Base-by-base conservation (phyloP, 208 protist genomes). In the Crithidia bombi region DNA sequence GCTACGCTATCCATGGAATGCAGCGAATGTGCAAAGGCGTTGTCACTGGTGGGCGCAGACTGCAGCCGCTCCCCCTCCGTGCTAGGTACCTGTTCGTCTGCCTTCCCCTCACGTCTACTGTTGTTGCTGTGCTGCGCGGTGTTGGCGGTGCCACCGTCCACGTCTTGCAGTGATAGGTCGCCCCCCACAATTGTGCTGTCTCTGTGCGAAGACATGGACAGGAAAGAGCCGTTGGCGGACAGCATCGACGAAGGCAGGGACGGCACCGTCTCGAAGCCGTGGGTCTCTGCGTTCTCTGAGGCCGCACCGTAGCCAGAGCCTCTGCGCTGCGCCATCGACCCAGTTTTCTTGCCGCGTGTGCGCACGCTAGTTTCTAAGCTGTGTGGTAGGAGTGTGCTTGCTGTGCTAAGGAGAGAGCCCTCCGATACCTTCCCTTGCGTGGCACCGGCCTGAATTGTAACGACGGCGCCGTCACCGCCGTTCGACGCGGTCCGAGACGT, bases 361-460 rank as follows among this genome's bases (percentile, higher is more conserved):
- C 23, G 28, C 44, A 73, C 14, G 59, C 49, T 67, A 12, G 17
- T 28, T 38, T 74, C 58, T 17, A 74, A 36, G n/a, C 66, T 65
- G 28, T 64, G 66, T 12, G 41, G 59, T 0, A 32, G 4, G 1
- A 50, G 25, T 21, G 38, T 67, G 47, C 19, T 21, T 0, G 47
- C 39, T 2, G 35, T 26, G 49, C 23, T 54, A 1, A 36, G 19
- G 32, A 54, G 30, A 9, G 44, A 51, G 5, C 11, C 44, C 12
- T 54, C 59, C n/a, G 33, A 41, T 12, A 15, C 4, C n/a, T 23
- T 30, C 44, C 46, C n/a, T 25, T 19, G 23, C 25, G 36, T 28
- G 43, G 6, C 17, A 28, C 32, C 21, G 1, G 59, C 46, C 1
- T 65, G 59, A 1, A 54, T 32, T 5, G 44, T 28, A 6, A 49